Conservation (phyloP, 225 moss, liverwort and hornwort genomes). For the Climacium dendroides region DNA sequence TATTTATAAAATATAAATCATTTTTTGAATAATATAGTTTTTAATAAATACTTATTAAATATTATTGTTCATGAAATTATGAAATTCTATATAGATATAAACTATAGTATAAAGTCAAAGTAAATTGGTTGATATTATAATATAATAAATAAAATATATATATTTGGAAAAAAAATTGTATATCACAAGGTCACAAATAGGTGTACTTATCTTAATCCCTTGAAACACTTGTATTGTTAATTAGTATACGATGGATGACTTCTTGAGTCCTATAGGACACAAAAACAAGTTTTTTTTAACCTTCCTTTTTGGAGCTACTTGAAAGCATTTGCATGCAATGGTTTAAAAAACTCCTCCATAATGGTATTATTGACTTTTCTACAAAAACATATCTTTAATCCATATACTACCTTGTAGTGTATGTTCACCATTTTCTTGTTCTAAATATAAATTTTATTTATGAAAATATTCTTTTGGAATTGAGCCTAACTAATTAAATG, state of each 20-base stretch:
- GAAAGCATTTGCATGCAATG: neutral
- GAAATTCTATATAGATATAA: neutral
- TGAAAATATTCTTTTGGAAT: neutral
- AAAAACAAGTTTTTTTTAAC: neutral
- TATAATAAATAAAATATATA: no score
- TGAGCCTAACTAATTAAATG: neutral
- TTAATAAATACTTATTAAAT: neutral
- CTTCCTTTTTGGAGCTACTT: neutral
- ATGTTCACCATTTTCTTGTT: neutral
- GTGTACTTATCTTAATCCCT: neutral
- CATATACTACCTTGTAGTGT: no score
- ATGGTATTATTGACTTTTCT: neutral
- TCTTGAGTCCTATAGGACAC: neutral
- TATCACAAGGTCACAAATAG: neutral
- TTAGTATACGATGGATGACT: neutral
- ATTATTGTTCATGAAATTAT: neutral
- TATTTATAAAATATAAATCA: no score
- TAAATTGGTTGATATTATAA: neutral
- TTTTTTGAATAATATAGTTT: neutral
- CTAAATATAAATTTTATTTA: neutral
- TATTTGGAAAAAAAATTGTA: neutral
- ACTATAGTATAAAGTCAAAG: neutral
- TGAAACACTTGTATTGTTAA: neutral
- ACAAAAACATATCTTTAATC: no score
- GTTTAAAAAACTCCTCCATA: neutral